Percentiles rank a stretch among this genome's conserved stretches.
Evolutionary conservation across 176 grass and related monocot species (phyloP).

Genomic region (Aegilops umbellulata): DNA sequence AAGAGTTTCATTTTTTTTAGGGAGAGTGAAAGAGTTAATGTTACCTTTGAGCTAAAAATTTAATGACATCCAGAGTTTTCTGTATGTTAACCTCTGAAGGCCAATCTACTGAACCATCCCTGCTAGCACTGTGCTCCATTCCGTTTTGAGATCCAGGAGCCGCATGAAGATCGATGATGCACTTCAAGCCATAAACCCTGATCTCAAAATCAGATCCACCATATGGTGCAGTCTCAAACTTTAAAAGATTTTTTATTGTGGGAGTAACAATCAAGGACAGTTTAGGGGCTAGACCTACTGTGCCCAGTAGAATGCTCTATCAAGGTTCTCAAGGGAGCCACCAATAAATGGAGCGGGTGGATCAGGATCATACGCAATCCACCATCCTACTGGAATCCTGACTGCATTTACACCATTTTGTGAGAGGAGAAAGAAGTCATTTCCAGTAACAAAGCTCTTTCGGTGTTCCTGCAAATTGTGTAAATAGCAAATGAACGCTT

Average conservation of each 20-base stretch:
- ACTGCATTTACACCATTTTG: slow-evolving; percentile 73
- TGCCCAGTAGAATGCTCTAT: slow-evolving; percentile 87
- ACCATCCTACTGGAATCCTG: slow-evolving; percentile 95
- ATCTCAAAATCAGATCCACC: slow-evolving; percentile 33
- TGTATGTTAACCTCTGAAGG: slow-evolving; percentile 58
- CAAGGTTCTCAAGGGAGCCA: slow-evolving; percentile 68
- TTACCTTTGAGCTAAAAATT: slow-evolving; percentile 80
- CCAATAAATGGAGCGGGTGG: slow-evolving; percentile 79
- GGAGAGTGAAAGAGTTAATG: not conserved
- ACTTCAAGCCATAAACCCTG: slow-evolving; percentile 79
- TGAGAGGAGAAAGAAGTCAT: slow-evolving; percentile 66
- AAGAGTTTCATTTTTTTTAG: not conserved
- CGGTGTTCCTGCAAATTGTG: slow-evolving; percentile 54
- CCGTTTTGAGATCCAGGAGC: slow-evolving; percentile 91
- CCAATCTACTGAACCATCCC: slow-evolving; percentile 85
- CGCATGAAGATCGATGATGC: slow-evolving; percentile 96
- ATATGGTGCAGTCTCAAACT: slow-evolving; percentile 26
- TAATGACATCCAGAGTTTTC: slow-evolving; percentile 67
- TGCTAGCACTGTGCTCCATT: slow-evolving; percentile 90
- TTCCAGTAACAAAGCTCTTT: slow-evolving; percentile 69
- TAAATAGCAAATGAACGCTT: not conserved
- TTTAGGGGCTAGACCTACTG: slow-evolving; percentile 67
- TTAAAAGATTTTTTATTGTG: slow-evolving; percentile 1
- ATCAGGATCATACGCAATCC: slow-evolving; percentile 85
- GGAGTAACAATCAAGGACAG: slow-evolving; percentile 27